Percentiles rank a stretch among this genome's conserved stretches.
These are phyloP conservation scores for Chlamydomonas asymmetrica DNA, from an alignment of 139 green algal genomes.

Conservation along the genomic window DNA sequence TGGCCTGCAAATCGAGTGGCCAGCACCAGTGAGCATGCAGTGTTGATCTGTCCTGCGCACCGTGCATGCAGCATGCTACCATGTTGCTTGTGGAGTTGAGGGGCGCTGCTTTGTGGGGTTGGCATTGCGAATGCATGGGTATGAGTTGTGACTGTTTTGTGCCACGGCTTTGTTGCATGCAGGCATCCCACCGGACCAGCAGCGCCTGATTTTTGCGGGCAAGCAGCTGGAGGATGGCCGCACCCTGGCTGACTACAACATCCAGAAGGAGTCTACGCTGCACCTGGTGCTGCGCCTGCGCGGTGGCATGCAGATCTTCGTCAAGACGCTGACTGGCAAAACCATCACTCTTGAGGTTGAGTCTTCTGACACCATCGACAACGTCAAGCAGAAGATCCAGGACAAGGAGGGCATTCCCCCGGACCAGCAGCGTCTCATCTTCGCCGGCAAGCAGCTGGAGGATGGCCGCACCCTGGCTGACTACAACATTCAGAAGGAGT, in stretches of 20 bases:
- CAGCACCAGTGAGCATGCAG: too few species aligned
- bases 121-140: background rate
- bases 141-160: background rate
- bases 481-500: slow-evolving; percentile 95
- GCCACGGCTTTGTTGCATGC: background rate
- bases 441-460: slow-evolving; percentile 95
- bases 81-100: slow-evolving; percentile 88
- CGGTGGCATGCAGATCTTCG: slow-evolving; percentile 90
- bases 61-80: slow-evolving; percentile 80
- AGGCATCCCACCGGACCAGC: slow-evolving; percentile 95
- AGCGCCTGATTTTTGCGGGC: slow-evolving; percentile 96
- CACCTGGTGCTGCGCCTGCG: slow-evolving; percentile 75
- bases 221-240: slow-evolving; percentile 97
- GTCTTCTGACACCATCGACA: slow-evolving; percentile 84
- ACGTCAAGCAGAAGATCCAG: slow-evolving; percentile 95
- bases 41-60: background rate
- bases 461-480: slow-evolving; percentile 91
- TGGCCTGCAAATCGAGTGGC: too few species aligned
- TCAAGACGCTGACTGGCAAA: slow-evolving; percentile 89
- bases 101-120: slow-evolving; percentile 18
- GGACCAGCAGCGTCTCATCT: slow-evolving; percentile 95
- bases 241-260: slow-evolving; percentile 97
- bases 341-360: slow-evolving; percentile 78
- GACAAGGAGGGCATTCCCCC: slow-evolving; percentile 93
- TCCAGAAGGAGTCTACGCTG: slow-evolving; percentile 89